A percentile compares a stretch with the other conserved stretches of the same genome.
Evolutionary conservation across 2,329 filamentous ascomycete species (phyloP).

Genomic region (Pseudocercospora eumusae): DNA sequence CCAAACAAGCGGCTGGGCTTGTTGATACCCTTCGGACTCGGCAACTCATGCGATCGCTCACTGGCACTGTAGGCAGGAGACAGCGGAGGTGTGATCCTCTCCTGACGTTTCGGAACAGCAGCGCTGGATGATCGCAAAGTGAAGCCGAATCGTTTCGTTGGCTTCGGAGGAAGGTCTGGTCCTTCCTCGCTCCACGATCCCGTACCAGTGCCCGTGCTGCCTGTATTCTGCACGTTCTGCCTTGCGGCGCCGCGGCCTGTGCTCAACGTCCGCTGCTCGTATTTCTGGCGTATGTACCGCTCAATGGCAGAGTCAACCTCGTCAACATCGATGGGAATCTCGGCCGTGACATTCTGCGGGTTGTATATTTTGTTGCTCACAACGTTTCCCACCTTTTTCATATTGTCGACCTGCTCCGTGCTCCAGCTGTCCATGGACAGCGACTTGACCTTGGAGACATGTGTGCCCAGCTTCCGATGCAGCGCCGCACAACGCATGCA

Average conservation of each 20-base stretch:
- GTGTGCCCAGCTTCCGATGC: slow-evolving; percentile 94
- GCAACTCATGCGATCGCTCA: slow-evolving; percentile 28
- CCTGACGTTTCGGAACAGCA: slow-evolving; percentile 61
- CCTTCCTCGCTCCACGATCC: slow-evolving; percentile 56
- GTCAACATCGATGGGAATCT: slow-evolving; percentile 85
- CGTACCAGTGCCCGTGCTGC: slow-evolving; percentile 50
- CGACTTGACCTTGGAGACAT: slow-evolving; percentile 98
- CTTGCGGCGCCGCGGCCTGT: slow-evolving; percentile 20
- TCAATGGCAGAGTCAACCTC: slow-evolving; percentile 95
- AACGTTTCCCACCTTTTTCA: slow-evolving; percentile 88
- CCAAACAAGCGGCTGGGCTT: slow-evolving; percentile 54
- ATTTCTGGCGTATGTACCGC: slow-evolving; percentile 91
- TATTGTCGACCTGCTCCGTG: slow-evolving; percentile 95
- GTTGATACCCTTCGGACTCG: slow-evolving; percentile 46
- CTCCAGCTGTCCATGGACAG: slow-evolving; percentile 98
- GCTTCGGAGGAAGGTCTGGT: slow-evolving; percentile 62
- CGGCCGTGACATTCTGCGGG: slow-evolving; percentile 75
- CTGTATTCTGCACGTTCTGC: slow-evolving; percentile 56
- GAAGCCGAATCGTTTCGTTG: slow-evolving; percentile 62
- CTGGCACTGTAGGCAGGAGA: slow-evolving; percentile 38
- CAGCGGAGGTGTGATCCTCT: slow-evolving; percentile 41
- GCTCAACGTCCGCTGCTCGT: slow-evolving; percentile 64
- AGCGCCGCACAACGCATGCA: slow-evolving; percentile 96
- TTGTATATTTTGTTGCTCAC: slow-evolving; percentile 89
- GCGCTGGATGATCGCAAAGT: slow-evolving; percentile 69